Evolutionary conservation across 345 rosid species (phyloP).

Genomic region (Euphorbia peplus): DNA sequence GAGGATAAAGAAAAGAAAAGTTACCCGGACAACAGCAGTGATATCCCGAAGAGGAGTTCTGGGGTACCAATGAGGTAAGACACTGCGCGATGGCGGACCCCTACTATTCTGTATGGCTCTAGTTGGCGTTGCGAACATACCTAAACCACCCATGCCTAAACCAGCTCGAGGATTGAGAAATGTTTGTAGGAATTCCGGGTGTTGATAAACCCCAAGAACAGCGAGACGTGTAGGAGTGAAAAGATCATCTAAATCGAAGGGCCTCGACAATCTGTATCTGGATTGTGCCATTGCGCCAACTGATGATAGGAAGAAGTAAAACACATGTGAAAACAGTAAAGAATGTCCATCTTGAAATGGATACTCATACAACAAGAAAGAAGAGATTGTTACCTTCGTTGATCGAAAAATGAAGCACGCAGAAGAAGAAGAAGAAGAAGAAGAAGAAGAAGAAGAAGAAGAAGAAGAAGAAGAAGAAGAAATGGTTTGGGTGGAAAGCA

Average conservation of each 20-base stretch:
- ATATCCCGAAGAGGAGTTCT: slow-evolving; percentile 76
- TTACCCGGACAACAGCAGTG: slow-evolving; percentile 61
- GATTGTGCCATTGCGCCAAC: slow-evolving; percentile 50
- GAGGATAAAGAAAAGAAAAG: not conserved
- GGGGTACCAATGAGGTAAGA: slow-evolving; percentile 83
- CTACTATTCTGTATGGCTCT: slow-evolving; percentile 46
- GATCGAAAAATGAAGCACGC: not conserved
- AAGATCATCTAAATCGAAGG: slow-evolving; percentile 45
- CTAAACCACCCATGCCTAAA: slow-evolving; percentile 30
- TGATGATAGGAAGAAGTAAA: too few relatives aligned
- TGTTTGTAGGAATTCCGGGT: slow-evolving; percentile 21
- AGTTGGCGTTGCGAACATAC: slow-evolving; percentile 21
- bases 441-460: too few relatives aligned
- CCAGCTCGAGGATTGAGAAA: slow-evolving; percentile 37
- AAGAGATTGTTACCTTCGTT: not conserved
- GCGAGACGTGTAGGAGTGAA: slow-evolving; percentile 40
- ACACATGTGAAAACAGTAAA: not conserved
- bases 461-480: not conserved
- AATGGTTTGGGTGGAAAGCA: slow-evolving; percentile 12
- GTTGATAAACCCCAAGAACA: slow-evolving; percentile 30
- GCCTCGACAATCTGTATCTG: slow-evolving; percentile 59
- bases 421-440: not conserved
- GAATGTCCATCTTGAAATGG: not conserved
- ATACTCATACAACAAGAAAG: not conserved
- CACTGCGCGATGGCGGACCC: slow-evolving; percentile 30